Percentiles rank a stretch among this genome's conserved stretches.
These are phyloP conservation scores for Teunomyces kruisii DNA, from an alignment of 805 yeast genomes.

Conservation along the genomic window DNA sequence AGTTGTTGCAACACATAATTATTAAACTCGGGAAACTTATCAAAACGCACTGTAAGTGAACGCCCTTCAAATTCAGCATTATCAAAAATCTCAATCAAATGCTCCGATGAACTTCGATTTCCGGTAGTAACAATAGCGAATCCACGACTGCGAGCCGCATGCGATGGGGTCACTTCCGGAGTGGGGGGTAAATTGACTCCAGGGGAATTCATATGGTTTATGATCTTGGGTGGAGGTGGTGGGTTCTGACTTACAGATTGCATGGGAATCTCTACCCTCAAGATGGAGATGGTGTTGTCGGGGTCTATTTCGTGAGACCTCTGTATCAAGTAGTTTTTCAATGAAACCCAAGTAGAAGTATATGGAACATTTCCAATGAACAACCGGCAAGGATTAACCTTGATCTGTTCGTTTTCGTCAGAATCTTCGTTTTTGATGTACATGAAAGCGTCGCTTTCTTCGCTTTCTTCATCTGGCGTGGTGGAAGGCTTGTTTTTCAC, in stretches of 20 bases:
- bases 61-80: constrained; percentile 59
- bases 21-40: constrained; percentile 48
- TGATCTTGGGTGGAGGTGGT: not conserved
- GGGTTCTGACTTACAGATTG: constrained; percentile 15
- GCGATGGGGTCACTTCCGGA: not conserved
- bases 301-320: constrained; percentile 28
- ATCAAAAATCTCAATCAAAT: constrained; percentile 51
- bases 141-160: constrained; percentile 42
- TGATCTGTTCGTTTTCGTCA: constrained; percentile 8
- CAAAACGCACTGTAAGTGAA: constrained; percentile 58
- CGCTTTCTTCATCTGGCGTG: constrained; percentile 3
- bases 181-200: not conserved
- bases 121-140: constrained; percentile 63
- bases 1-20: constrained; percentile 29
- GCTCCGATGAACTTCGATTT: constrained; percentile 44
- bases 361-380: constrained; percentile 61
- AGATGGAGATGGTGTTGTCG: constrained; percentile 21
- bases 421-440: constrained; percentile 20
- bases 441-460: constrained; percentile 12
- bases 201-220: not conserved
- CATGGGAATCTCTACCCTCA: constrained; percentile 42
- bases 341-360: constrained; percentile 35
- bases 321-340: constrained; percentile 27
- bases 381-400: constrained; percentile 44
- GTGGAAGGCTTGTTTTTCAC: constrained; percentile 12